A percentile compares a stretch with the other conserved stretches of the same genome.
These are phyloP conservation scores for Lactifluus subvellereus DNA, from an alignment of 768 basidiomycete species.

Conservation along the genomic window DNA sequence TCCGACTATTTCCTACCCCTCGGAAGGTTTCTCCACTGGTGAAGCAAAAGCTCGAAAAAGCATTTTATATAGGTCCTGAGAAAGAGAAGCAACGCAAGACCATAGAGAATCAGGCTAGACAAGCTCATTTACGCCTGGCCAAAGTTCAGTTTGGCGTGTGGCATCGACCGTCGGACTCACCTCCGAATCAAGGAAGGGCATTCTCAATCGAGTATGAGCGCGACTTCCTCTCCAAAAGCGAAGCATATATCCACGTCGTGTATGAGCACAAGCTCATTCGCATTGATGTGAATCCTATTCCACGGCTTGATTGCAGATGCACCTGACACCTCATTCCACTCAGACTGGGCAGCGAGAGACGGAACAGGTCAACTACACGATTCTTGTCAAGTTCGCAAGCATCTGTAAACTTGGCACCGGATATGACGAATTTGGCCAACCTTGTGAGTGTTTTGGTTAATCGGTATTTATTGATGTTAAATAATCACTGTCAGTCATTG, in stretches of 20 bases:
- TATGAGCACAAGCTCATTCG: slow-evolving; percentile 65
- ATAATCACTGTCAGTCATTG: neutral
- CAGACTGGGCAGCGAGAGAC: slow-evolving; percentile 9
- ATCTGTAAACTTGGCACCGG: slow-evolving; percentile 13
- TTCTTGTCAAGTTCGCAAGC: slow-evolving; percentile 14
- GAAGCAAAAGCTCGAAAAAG: slow-evolving; percentile 28
- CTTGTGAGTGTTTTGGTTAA: neutral
- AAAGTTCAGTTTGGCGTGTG: slow-evolving; percentile 63
- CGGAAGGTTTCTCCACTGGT: slow-evolving; percentile 8
- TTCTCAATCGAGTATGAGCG: slow-evolving; percentile 71
- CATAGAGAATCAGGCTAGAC: slow-evolving; percentile 35
- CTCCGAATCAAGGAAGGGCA: slow-evolving; percentile 20
- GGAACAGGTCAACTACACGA: neutral
- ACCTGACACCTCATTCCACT: neutral
- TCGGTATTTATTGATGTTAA: neutral
- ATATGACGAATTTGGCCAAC: neutral
- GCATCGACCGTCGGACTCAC: slow-evolving; percentile 32
- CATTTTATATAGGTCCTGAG: slow-evolving; percentile 31
- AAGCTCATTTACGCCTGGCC: slow-evolving; percentile 47
- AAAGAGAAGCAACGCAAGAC: slow-evolving; percentile 25
- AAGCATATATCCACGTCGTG: slow-evolving; percentile 53
- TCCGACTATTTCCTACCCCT: slow-evolving; percentile 23
- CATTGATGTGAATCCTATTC: slow-evolving; percentile 42
- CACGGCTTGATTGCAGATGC: neutral
- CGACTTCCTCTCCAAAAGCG: slow-evolving; percentile 39